Base-by-base conservation (phyloP, 73 alveolate species). In the Loxodes magnus region DNA sequence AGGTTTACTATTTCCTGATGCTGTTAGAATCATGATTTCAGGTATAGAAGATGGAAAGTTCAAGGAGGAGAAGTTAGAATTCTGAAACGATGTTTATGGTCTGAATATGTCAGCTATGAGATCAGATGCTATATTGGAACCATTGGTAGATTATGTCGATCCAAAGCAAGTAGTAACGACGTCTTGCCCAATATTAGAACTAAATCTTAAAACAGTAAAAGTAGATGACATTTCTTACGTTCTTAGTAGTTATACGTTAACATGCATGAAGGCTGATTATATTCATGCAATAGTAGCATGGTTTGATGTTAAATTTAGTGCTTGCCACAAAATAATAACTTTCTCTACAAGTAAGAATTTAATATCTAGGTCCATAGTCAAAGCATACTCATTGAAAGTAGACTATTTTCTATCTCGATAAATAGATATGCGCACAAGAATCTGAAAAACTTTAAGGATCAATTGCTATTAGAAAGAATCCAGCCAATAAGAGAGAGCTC, bases 381-480 rank as follows among this genome's bases (percentile, higher is more conserved):
- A 56, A 48, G 21, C 54, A 70, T 20, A 91, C 98, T 42, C 98
- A 91, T 74, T 91, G 98, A 97, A 88, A 88, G 55, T 89, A 91
- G 73, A 70, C 84, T 23, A 72, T 79, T 4, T 91, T 91, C 63
- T 91, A 87, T 65, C 46, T 87, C 22, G 89, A 91, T 51, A 86
- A 71, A 37, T 77, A 57, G 24, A 30, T 82, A 5, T 34, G 57
- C 27, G 95, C 88, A 4, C 31, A 67, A 37, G 68, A 48, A 16
- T 92, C 93, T 9, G 97, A 91, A 37, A 69, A 59, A 17, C 37
- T 91, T 14, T 56, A 65, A 43, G 98, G 98, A 24, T 67, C 86
- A 23, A 80, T 91, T 35, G 89, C 95, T 3, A 92, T 71, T n/a
- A 80, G 79, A 39, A 73, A 88, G 71, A 76, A 79, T 59, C 69